Evolutionary conservation across 2,329 filamentous ascomycete genomes (phyloP).

Genomic region (Epichloe uncinata): DNA sequence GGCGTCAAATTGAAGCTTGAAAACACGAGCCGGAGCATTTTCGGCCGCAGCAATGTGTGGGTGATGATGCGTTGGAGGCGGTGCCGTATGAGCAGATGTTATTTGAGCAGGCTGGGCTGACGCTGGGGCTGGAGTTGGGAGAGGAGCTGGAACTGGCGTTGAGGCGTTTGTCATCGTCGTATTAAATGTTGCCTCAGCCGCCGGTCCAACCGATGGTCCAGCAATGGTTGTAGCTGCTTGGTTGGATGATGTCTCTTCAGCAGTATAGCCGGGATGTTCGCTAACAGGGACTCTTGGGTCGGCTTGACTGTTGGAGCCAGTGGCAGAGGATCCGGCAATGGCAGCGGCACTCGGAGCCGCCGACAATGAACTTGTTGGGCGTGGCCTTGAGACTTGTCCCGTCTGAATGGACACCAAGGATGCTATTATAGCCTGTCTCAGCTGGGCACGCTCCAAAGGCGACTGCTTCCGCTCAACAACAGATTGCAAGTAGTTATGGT

Average conservation of each 20-base stretch:
- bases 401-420: slow-evolving; percentile 33
- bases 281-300: background rate
- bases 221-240: background rate
- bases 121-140: slow-evolving; percentile 1
- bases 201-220: background rate
- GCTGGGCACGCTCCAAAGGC: slow-evolving; percentile 31
- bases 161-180: background rate
- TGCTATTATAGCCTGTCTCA: slow-evolving; percentile 35
- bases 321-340: background rate
- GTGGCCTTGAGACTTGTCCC: slow-evolving; percentile 23
- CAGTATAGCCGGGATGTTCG: background rate
- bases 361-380: background rate
- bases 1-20: slow-evolving; percentile 94
- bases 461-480: slow-evolving; percentile 39
- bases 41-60: slow-evolving; percentile 34
- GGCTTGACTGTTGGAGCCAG: background rate
- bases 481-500: slow-evolving; percentile 33
- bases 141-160: background rate
- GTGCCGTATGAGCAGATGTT: background rate
- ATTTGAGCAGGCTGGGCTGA: slow-evolving; percentile 11
- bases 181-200: background rate
- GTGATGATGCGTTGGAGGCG: slow-evolving; percentile 19
- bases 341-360: background rate
- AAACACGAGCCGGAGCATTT: slow-evolving; percentile 51
- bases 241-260: background rate